phyloP scores from a whole-genome alignment of 345 rosid genomes.

The Pugionium dolabratum region DNA sequence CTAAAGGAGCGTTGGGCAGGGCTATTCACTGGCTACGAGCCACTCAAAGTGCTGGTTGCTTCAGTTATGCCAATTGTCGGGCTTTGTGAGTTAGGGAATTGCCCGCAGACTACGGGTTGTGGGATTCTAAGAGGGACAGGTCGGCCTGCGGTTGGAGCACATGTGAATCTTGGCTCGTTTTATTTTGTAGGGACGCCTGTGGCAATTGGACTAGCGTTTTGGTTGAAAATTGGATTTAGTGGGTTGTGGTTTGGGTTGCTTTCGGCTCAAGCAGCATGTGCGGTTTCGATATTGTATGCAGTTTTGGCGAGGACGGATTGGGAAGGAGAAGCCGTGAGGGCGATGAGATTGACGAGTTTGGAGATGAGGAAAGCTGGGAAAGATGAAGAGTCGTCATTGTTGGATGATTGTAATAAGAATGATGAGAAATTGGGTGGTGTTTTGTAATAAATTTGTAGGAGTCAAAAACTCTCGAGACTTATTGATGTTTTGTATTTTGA shows the following conservation, averaged over 20 bases:
- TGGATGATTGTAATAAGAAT: conserved; percentile 38
- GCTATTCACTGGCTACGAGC: conserved; percentile 63
- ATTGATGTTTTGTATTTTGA: conserved; percentile 5
- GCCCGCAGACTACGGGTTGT: conserved; percentile 97
- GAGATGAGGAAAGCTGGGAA: conserved; percentile 49
- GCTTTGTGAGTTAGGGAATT: conserved; percentile 89
- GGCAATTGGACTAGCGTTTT: conserved; percentile 82
- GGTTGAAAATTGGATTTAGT: conserved; percentile 69
- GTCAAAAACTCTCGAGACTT: conserved; percentile 16
- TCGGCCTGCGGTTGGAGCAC: conserved; percentile 78
- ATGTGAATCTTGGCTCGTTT: conserved; percentile 76
- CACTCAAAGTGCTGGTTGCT: conserved; percentile 65
- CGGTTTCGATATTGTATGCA: conserved; percentile 58
- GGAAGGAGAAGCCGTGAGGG: conserved; percentile 80
- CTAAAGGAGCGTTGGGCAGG: conserved; percentile 75
- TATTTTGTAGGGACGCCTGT: conserved; percentile 95
- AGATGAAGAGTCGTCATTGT: conserved; percentile 50
- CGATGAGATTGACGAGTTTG: conserved; percentile 56
- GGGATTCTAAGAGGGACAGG: conserved; percentile 93
- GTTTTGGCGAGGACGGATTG: conserved; percentile 72
- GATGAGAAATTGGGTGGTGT: conserved; percentile 37
- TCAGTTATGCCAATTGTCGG: conserved; percentile 89
- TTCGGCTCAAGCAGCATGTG: conserved; percentile 90
- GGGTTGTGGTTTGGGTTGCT: conserved; percentile 93
- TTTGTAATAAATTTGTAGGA: conserved; percentile 34